Base-by-base conservation (phyloP, 179 eudicot species). In the Spinacia oleracea region DNA sequence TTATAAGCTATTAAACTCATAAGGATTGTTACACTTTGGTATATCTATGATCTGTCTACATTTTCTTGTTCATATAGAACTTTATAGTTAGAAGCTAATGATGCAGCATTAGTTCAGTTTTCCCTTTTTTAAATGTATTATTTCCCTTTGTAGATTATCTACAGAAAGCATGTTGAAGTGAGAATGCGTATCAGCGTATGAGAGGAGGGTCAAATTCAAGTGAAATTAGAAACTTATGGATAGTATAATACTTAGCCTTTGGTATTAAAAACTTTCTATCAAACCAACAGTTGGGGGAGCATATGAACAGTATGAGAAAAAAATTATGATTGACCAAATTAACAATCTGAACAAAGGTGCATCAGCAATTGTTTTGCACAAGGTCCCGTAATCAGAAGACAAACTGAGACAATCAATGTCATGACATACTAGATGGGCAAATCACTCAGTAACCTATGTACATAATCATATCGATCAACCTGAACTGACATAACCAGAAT, bases 291-390 rank as follows among this genome's bases (percentile, higher is more conserved):
- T 18, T 31, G 20, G 56, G 38, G 35, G 20, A 69, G 31, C 31
- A 69, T 21, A 15, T 23, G 34, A 16, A 45, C 2, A 9, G 43
- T 9, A 72, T 8, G 45, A 72, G 62, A n/a, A 46, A 48, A 46
- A 25, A 70, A 12, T 23, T 6, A 14, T 25, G 16, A 15, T 11
- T 42, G 42, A 46, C 73, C 55, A 70, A 70, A 70, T 45, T 46
- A 46, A 48, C 34, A 70, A 70, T 18, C 62, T 27, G 23, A 72
- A 43, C 73, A 70, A 5, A 70, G 58, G 59, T 29, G 74, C 74
- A 70, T 42, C 72, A 42, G 72, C 40, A 43, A 68, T 4, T 9
- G n/a, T 40, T 42, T 16, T 68, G 42, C 72, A 40, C 5, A 43
- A 70, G 12, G 56, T 25, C 35, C 55, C 34, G 23, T 12, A 70